Percentiles rank a stretch among this genome's conserved stretches.
These are phyloP conservation scores for Metarhizium humberi DNA, from an alignment of 2,329 filamentous ascomycete genomes.

Conservation along the genomic window DNA sequence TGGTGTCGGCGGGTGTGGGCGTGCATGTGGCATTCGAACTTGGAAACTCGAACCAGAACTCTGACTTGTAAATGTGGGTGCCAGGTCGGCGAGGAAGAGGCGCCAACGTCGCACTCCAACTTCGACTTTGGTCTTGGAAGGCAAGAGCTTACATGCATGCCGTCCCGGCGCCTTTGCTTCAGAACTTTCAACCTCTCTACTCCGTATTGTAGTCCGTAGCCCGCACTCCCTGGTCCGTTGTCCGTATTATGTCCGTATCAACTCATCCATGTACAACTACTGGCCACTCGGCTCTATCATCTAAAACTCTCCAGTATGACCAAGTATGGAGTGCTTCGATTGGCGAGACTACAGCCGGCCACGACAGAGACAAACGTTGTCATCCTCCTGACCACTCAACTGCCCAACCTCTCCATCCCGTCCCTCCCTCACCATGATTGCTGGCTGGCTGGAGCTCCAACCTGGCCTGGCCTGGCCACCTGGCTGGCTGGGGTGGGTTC, in stretches of 20 bases:
- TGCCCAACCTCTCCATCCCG: slow-evolving; percentile 4
- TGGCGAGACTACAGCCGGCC: neutral
- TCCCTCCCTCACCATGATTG: slow-evolving; percentile 1
- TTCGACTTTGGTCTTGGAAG: neutral
- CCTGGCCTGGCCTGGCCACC: neutral
- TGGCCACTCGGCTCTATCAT: neutral
- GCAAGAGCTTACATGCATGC: neutral
- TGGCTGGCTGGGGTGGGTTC: slow-evolving; percentile 4
- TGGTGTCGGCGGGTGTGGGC: neutral
- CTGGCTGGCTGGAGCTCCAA: slow-evolving; percentile 3
- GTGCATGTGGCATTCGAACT: too few species aligned
- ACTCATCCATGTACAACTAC: neutral
- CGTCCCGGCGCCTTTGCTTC: neutral
- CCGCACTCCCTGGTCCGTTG: neutral
- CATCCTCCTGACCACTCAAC: neutral
- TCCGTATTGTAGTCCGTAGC: too few species aligned
- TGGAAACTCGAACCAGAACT: too few species aligned
- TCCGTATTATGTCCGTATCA: neutral
- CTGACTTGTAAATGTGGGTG: neutral
- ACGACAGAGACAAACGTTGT: neutral
- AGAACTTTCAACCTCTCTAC: too few species aligned
- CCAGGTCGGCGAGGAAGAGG: neutral
- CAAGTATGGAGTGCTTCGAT: neutral
- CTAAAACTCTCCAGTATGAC: neutral
- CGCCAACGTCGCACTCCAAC: neutral